Percentiles rank a stretch among this genome's conserved stretches.
Conservation (phyloP, 163 green algal genomes). For the Scenedesmus sp. region DNA sequence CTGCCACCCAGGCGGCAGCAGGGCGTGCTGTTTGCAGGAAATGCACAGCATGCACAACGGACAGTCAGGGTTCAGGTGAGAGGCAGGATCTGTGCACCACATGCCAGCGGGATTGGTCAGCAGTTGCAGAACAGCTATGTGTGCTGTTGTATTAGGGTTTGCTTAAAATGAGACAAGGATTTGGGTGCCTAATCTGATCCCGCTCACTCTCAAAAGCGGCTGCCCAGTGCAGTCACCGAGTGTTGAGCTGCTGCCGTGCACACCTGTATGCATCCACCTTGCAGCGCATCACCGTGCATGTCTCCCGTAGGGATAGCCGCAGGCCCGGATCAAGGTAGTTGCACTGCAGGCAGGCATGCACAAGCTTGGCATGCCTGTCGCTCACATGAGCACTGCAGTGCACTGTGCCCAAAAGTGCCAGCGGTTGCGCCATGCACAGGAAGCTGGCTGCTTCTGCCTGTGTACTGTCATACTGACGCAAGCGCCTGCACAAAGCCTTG, state of each 20-base stretch:
- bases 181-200: too few relatives aligned
- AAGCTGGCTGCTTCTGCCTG: not conserved
- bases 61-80: not conserved
- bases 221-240: not conserved
- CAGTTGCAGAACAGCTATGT: not conserved
- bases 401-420: not conserved
- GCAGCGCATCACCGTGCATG: not conserved
- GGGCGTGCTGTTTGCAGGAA: not conserved
- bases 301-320: conserved; percentile 14
- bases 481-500: not conserved
- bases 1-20: not conserved
- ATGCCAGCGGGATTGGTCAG: not conserved
- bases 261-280: conserved; percentile 6
- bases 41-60: not conserved
- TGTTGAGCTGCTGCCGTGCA: not conserved
- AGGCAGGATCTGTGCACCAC: not conserved
- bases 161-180: too few relatives aligned
- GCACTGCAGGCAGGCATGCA: not conserved
- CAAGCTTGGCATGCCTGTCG: not conserved
- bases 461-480: too few relatives aligned
- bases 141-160: not conserved
- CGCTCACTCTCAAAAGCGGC: too few relatives aligned
- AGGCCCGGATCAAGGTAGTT: conserved; percentile 9
- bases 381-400: not conserved
- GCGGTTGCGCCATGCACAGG: not conserved